Base-by-base conservation (phyloP, 2,329 filamentous ascomycete genomes). In the Aspergillus costaricaensis region DNA sequence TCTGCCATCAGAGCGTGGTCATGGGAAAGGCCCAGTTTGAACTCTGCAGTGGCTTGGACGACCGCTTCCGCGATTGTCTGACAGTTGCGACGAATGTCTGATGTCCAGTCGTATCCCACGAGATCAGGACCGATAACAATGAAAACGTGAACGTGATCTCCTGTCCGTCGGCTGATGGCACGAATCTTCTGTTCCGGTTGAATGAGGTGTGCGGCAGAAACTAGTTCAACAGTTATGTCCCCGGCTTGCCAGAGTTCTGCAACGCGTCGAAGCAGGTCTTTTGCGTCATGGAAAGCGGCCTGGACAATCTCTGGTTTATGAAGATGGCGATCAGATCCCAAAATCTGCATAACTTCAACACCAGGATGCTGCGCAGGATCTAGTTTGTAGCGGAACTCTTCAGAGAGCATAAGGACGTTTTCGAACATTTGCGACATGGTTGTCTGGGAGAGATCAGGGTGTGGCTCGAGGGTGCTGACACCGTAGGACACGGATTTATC, bases 231-330 rank as follows among this genome's bases (percentile, higher is more conserved):
- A 6, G 55, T 23, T 3, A 58, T 57, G 19, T 65, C 52, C n/a
- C 60, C 62, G 2, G 48, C 44, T 27, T 75, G 73, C 68, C 72
- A 77, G n/a, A 68, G 62, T 14, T 71, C 63, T 21, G 76, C 63
- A 8, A 73, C 67, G 17, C 66, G 68, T 12, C 71, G 59, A 10
- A 78, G 60, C 1, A 80, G 64, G 0, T 70, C 55, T 4, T 67
- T 66, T 0, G 71, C 67, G 17, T 73, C 67, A 3, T 78, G 82
- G 56, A 83, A 83, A 0, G 81, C 81, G 61, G 79, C 74, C n/a
- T 64, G 48, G 56, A 72, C 50, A 0, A 57, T 36, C 2, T 43
- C 17, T 0, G 55, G 43, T 5, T 61, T 70, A 66, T 61, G 69
- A 67, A 52, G 49, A 63, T 68, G 58, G 55, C 63, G 58, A 68